These are phyloP conservation scores for Paramarasmius palmivorus DNA, from an alignment of 1,284 basidiomycete genomes.

Conservation along the genomic window DNA sequence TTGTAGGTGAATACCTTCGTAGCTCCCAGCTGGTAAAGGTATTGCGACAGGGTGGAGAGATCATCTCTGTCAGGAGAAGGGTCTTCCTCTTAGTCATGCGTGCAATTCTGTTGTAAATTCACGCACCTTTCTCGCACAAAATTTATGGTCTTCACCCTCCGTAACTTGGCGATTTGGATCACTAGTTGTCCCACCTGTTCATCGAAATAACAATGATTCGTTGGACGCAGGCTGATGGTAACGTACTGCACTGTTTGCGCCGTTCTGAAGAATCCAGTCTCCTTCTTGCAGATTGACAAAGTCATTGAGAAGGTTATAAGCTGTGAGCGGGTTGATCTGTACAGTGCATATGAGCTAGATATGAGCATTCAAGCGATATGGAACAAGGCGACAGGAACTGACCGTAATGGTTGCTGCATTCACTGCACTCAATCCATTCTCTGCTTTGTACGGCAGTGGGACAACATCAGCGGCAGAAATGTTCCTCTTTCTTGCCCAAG, in stretches of 20 bases:
- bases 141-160: slow-evolving; percentile 74
- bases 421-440: slow-evolving; percentile 49
- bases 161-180: slow-evolving; percentile 75
- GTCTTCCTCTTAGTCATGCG: not conserved
- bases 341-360: slow-evolving; percentile 40
- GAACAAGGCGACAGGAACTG: slow-evolving; percentile 27
- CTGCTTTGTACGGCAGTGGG: slow-evolving; percentile 46
- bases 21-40: slow-evolving; percentile 64
- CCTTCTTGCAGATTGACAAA: slow-evolving; percentile 63
- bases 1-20: slow-evolving; percentile 76
- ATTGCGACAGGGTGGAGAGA: slow-evolving; percentile 48
- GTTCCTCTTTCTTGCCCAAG: slow-evolving; percentile 71
- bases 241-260: slow-evolving; percentile 80
- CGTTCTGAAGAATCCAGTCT: slow-evolving; percentile 83
- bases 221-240: slow-evolving; percentile 30
- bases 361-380: not conserved
- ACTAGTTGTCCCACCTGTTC: slow-evolving; percentile 74
- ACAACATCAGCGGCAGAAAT: slow-evolving; percentile 58
- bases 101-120: slow-evolving; percentile 21
- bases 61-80: slow-evolving; percentile 43
- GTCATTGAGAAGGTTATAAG: slow-evolving; percentile 76
- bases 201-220: not conserved
- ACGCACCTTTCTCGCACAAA: slow-evolving; percentile 71
- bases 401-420: slow-evolving; percentile 78
- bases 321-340: slow-evolving; percentile 82